Evolutionary conservation across 768 basidiomycete genomes (phyloP), one percentile per base, ranked within the genome.

Genomic region (Serpula lacrymans): DNA sequence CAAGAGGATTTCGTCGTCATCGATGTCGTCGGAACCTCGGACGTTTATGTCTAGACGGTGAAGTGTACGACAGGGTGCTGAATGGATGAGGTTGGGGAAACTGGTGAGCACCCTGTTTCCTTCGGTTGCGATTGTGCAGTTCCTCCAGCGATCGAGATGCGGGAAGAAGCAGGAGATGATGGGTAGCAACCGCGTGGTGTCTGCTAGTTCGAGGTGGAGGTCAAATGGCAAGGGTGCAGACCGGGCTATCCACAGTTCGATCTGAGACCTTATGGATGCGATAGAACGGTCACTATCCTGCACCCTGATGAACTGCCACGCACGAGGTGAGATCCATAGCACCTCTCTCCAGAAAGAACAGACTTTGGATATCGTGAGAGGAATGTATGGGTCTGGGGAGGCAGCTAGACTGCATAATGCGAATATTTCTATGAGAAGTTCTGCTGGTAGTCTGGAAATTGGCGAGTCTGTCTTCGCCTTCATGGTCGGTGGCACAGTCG

Each of bases 371-470:
- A 88, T 57, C 13, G 53, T 59, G 37, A 84, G 57, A 4, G 77
- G 77, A 0, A 69, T 63, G 20, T 75, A 60, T 6, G 74, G 60
- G n/a, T 74, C 67, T 20, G 60, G 64, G n/a, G 55, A 52, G 1
- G 67, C 64, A 7, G 29, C 34, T 21, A 46, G 35, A 46, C 65
- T 69, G 29, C 64, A 67, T 3, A 57, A 45, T 6, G 49, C 56
- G 58, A 87, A 86, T 33, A 84, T 75, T 42, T 82, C 75, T 46
- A 76, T 67, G 20, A 86, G 69, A 10, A 88, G 56, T 43, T 88
- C 84, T 9, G 73, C 61, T 0, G 84, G 84, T 12, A 86, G 62
- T 23, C 39, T 40, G 7, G 49, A 38, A 13, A 71, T 59, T 17
- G 39, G 20, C 26, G 17, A 11, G 5, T 5, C 16, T 3, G 34